Conservation (phyloP, 805 yeast genomes). For the Sugiyamaella americana region DNA sequence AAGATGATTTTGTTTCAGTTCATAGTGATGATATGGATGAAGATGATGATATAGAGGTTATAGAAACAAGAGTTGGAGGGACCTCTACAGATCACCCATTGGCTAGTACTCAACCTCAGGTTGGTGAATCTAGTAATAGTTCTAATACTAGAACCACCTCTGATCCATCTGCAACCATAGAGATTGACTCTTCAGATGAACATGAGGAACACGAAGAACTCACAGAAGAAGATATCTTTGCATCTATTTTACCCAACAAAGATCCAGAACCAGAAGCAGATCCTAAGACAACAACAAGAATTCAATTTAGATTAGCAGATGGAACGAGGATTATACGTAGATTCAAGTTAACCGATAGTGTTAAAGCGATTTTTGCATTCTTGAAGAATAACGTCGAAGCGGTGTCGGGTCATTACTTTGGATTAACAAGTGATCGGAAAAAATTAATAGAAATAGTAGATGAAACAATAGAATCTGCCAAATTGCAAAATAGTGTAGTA, state of each 20-base stretch:
- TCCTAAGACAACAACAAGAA: conserved; percentile 55
- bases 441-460: conserved; percentile 51
- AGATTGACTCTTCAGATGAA: conserved; percentile 1
- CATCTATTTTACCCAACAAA: conserved; percentile 43
- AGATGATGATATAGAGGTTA: neutral
- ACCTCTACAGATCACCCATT: no score
- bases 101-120: no score
- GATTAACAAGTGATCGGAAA: conserved; percentile 51
- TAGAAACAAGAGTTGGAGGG: no score
- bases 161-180: neutral
- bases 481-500: conserved; percentile 75
- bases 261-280: conserved; percentile 61
- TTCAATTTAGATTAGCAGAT: conserved; percentile 83
- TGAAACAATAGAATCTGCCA: conserved; percentile 61
- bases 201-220: conserved; percentile 21
- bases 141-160: no score
- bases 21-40: conserved; percentile 16
- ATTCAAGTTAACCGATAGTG: conserved; percentile 53
- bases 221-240: conserved; percentile 42
- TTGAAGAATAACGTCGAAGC: conserved; percentile 54
- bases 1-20: conserved; percentile 23
- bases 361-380: conserved; percentile 54
- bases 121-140: no score
- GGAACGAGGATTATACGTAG: conserved; percentile 78
- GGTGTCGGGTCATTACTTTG: conserved; percentile 43